These are phyloP conservation scores for Sclerotinia sclerotiorum DNA, from an alignment of 2,329 filamentous ascomycete species.

Conservation along the genomic window DNA sequence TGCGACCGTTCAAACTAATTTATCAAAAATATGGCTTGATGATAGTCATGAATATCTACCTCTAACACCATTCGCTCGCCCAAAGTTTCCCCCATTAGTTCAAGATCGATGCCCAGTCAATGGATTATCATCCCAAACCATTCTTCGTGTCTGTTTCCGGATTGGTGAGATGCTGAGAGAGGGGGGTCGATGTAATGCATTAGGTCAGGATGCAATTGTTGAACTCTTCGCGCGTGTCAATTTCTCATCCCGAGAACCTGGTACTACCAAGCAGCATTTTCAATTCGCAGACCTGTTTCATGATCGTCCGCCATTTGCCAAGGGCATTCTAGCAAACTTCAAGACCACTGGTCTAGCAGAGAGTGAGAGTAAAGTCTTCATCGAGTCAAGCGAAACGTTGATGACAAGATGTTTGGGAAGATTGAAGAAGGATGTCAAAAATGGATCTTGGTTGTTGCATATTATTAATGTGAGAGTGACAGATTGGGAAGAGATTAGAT, in stretches of 20 bases:
- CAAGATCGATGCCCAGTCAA: constrained; percentile 54
- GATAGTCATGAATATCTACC: constrained; percentile 37
- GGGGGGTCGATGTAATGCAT: constrained; percentile 45
- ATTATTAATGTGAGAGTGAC: constrained; percentile 54
- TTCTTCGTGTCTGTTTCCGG: constrained; percentile 62
- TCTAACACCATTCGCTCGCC: constrained; percentile 50
- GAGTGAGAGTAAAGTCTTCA: constrained; percentile 47
- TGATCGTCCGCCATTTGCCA: constrained; percentile 54
- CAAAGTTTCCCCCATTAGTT: constrained; percentile 51
- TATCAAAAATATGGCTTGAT: constrained; percentile 24
- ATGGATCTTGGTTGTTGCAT: constrained; percentile 44
- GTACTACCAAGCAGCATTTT: constrained; percentile 57
- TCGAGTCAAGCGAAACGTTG: constrained; percentile 39
- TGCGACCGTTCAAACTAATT: background rate
- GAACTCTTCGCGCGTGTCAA: constrained; percentile 64
- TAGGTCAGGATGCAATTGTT: constrained; percentile 55
- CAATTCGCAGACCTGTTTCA: constrained; percentile 64
- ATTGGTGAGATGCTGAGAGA: constrained; percentile 59
- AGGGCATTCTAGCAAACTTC: constrained; percentile 49
- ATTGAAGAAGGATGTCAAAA: constrained; percentile 47
- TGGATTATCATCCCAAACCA: constrained; percentile 48
- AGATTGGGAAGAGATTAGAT: constrained; percentile 54
- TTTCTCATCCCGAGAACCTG: constrained; percentile 55
- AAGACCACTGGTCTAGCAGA: constrained; percentile 48
- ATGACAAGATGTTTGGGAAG: constrained; percentile 51